Evolutionary conservation across 495 filamentous ascomycete genomes (phyloP).

Genomic region (Aspergillus wentii): DNA sequence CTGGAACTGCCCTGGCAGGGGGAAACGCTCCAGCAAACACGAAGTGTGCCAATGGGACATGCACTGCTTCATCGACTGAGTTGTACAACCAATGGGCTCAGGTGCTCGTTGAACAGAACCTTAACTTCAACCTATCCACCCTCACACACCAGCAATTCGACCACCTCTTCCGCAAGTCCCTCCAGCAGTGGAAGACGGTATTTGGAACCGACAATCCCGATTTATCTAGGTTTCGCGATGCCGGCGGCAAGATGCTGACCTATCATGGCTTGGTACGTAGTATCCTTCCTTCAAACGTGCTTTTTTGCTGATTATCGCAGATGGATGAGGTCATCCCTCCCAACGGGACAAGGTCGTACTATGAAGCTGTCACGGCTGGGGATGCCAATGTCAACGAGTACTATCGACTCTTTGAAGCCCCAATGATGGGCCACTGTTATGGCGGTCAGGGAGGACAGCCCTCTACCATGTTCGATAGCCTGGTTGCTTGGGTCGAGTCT

Average conservation of each 20-base stretch:
- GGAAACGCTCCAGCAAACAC: constrained; percentile 1
- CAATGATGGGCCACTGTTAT: constrained; percentile 27
- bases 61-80: background rate
- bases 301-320: too few relatives aligned
- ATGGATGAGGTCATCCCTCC: constrained; percentile 14
- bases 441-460: constrained; percentile 18
- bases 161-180: constrained; percentile 8
- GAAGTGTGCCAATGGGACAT: background rate
- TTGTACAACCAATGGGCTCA: constrained; percentile 17
- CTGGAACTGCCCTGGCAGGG: constrained; percentile 2
- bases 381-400: too few relatives aligned
- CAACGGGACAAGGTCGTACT: constrained; percentile 14
- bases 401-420: too few relatives aligned
- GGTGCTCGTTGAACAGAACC: constrained; percentile 37
- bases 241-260: constrained; percentile 39
- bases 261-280: constrained; percentile 36
- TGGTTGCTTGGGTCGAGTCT: constrained; percentile 28
- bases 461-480: constrained; percentile 2
- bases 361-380: constrained; percentile 11
- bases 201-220: constrained; percentile 30
- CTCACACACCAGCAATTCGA: constrained; percentile 18
- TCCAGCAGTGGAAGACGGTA: constrained; percentile 16
- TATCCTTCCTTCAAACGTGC: too few relatives aligned
- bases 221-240: constrained; percentile 21
- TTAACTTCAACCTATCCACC: constrained; percentile 27